Percentiles rank a stretch among this genome's conserved stretches.
These are phyloP conservation scores for Talinum fruticosum DNA, from an alignment of 148 eudicot genomes.

Conservation along the genomic window DNA sequence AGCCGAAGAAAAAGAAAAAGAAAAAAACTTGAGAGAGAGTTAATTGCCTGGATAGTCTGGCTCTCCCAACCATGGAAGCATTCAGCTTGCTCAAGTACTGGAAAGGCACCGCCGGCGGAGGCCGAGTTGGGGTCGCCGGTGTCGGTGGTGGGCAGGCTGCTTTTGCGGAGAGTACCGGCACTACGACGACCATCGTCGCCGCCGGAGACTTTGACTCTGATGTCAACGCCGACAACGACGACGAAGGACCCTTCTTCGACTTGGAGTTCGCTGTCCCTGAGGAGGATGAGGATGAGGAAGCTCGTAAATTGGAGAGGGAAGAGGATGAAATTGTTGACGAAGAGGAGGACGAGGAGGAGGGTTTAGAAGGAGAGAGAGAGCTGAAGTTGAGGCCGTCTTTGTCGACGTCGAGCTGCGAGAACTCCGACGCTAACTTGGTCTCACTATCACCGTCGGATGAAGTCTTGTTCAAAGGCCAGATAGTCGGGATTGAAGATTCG, in stretches of 20 bases:
- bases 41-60: slow-evolving; percentile 39
- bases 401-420: slow-evolving; percentile 21
- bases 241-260: slow-evolving; percentile 80
- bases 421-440: slow-evolving; percentile 22
- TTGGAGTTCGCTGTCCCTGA: slow-evolving; percentile 45
- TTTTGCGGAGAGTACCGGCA: background rate
- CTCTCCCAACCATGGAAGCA: slow-evolving; percentile 86
- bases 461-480: slow-evolving; percentile 48
- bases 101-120: slow-evolving; percentile 30
- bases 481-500: slow-evolving; percentile 34
- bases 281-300: background rate
- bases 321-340: slow-evolving; percentile 2
- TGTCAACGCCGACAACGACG: slow-evolving; percentile 18
- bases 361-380: slow-evolving; percentile 22
- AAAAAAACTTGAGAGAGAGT: background rate
- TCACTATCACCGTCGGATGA: slow-evolving; percentile 56
- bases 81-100: slow-evolving; percentile 82
- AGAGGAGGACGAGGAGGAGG: slow-evolving; percentile 19
- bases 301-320: background rate
- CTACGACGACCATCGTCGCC: slow-evolving; percentile 27
- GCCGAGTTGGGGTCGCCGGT: background rate
- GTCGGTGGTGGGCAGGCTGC: background rate
- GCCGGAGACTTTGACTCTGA: slow-evolving; percentile 9
- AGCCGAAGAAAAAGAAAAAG: background rate
- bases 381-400: slow-evolving; percentile 24